Evolutionary conservation across 306 rosid species (phyloP), one percentile per base, ranked within the genome.

Genomic region (Pueraria montana): DNA sequence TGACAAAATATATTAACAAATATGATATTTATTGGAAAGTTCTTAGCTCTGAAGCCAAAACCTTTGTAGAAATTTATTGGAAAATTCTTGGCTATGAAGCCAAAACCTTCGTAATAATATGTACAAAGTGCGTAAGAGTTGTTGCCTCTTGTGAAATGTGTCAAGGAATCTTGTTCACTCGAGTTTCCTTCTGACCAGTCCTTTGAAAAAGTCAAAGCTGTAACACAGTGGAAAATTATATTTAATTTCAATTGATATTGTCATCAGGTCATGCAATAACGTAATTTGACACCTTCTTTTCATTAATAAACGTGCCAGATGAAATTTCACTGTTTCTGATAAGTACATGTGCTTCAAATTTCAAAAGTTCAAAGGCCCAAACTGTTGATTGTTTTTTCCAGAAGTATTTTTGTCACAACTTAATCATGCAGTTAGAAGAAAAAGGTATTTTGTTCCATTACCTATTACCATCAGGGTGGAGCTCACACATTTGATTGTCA

Each of bases 381-480:
- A 66, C 7, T 30, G 66, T 72, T 21, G 30, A n/a, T n/a, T 70
- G 16, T 71, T 83, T 72, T 72, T 48, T 69, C 58, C 59, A 84
- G 24, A 24, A 32, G 77, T 21, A 20, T 30, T 70, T 63, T 79
- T 30, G 53, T 21, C 58, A 43, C 32, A 14, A 67, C 23, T 82
- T 27, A 66, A 76, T 78, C 80, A 78, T 50, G 63, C 17, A 52
- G 61, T 11, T 78, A 62, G 87, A 56, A 69, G 86, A 45, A 50
- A 77, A 69, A 11, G 72, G 49, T 58, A 36, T 72, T 11, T 63
- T 74, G 56, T 53, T 67, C 58, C 50, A 40, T 70, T 82, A 92
- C 99, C 98, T 92, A 74, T 92, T 96, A 69, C 97, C 98, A 90
- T 94, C 97, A 76, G 97, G 98, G 86, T 94, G 98, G 84, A 91